Evolutionary conservation across 2,329 filamentous ascomycete genomes (phyloP), one percentile per base, ranked within the genome.

Genomic region (Drechslerella dactyloides): DNA sequence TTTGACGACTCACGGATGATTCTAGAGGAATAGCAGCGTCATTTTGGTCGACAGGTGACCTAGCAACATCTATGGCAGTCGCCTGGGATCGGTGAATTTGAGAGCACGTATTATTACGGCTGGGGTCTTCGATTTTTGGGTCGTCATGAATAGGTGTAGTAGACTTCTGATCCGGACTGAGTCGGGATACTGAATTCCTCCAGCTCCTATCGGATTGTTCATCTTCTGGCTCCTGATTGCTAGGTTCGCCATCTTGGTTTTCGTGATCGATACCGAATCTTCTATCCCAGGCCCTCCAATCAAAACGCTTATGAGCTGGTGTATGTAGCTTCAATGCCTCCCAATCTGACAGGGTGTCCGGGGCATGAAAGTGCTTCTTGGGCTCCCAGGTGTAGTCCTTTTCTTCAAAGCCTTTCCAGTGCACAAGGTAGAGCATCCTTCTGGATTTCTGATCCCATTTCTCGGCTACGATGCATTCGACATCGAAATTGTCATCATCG

Each of bases 331-430:
- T 79, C 21, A 66, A 44, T 13, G 74, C 61, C 46, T 75, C 73
- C 81, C 82, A 84, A 1, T 80, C 78, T 6, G 76, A 42, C 19
- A 85, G 76, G 0, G 79, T 80, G 10, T 74, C 74, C 17, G 80
- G 75, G 24, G 77, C 76, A 24, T 74, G 57, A 66, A 85, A 82
- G 51, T 79, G 78, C 1, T 79, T 78, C 17, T 75, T 76, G 0
- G 83, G 82, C 73, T 86, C 83, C 83, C 83, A 86, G 0, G 85
- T 87, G 62, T 82, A 82, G 65, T 84, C 78, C n/a, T 85, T 78
- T 3, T 86, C 73, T 0, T 82, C 80, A 75, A 88, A 92, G 1
- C 81, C 83, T 24, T 81, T 80, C 89, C 89, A 91, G 69, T 85
- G 83, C 21, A 90, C 83, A 0, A 91, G 82, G 76, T 86, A 91